These are phyloP conservation scores for Goffeauzyma gilvescens DNA, from an alignment of 768 basidiomycete genomes.

Conservation along the genomic window DNA sequence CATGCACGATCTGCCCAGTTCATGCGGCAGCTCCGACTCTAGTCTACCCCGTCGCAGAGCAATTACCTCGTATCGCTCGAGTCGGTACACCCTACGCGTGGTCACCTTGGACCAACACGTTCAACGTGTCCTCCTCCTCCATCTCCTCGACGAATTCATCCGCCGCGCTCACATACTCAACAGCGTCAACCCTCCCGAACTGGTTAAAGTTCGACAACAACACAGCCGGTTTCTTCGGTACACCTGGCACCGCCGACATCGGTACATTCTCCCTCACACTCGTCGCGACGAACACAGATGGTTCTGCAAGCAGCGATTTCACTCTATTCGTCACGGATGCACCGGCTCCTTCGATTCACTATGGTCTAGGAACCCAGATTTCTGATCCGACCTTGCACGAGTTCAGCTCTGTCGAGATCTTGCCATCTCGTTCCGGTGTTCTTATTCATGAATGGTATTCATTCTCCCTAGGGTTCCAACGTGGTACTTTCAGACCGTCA, in stretches of 20 bases:
- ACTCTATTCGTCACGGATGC: constrained; percentile 28
- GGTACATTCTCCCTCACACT: constrained; percentile 47
- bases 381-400: constrained; percentile 42
- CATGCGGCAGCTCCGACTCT: constrained; percentile 34
- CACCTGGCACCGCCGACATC: constrained; percentile 45
- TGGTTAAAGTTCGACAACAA: constrained; percentile 60
- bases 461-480: constrained; percentile 69
- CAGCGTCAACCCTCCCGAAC: constrained; percentile 42
- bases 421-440: constrained; percentile 35
- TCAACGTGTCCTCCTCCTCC: constrained; percentile 31
- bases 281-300: constrained; percentile 42
- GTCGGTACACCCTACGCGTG: constrained; percentile 47
- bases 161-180: constrained; percentile 40
- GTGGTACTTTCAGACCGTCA: constrained; percentile 43
- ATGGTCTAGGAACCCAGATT: constrained; percentile 46
- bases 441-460: constrained; percentile 73
- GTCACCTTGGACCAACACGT: constrained; percentile 50
- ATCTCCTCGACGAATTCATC: constrained; percentile 34
- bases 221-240: constrained; percentile 48
- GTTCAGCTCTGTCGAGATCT: constrained; percentile 21
- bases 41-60: constrained; percentile 45
- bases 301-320: constrained; percentile 24
- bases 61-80: constrained; percentile 63
- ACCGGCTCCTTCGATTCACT: constrained; percentile 46
- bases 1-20: no score